These are phyloP conservation scores for Kwoniella botswanensis DNA, from an alignment of 768 basidiomycete species.

Conservation along the genomic window DNA sequence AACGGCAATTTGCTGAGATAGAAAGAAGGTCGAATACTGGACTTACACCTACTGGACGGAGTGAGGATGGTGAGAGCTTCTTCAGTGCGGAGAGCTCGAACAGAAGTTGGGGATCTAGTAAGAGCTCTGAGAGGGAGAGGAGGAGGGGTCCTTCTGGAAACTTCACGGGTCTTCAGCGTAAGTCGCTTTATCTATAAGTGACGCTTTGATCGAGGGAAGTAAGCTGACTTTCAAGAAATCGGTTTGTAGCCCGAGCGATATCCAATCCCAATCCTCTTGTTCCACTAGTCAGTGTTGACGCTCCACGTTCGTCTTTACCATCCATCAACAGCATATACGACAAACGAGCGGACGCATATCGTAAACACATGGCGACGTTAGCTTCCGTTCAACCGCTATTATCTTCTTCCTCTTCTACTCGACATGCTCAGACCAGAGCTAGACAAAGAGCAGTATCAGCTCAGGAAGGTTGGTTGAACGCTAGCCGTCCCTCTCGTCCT, in stretches of 20 bases:
- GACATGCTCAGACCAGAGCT: constrained; percentile 17
- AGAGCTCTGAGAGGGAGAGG: constrained; percentile 11
- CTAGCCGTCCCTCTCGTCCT: constrained; percentile 12
- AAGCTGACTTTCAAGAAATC: background rate
- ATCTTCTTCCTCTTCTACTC: constrained; percentile 14
- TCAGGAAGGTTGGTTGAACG: constrained; percentile 23
- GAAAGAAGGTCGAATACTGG: constrained; percentile 35
- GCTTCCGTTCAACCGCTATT: constrained; percentile 36
- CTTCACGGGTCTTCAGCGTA: background rate
- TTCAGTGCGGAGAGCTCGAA: constrained; percentile 25
- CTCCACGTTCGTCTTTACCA: constrained; percentile 47
- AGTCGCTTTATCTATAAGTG: too few relatives aligned
- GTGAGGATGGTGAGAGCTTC: constrained; percentile 27
- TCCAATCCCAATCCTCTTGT: constrained; percentile 14
- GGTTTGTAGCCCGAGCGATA: constrained; percentile 10
- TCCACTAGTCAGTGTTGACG: constrained; percentile 31
- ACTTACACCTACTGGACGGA: constrained; percentile 1
- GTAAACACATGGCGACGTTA: constrained; percentile 51
- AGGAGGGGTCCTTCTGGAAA: background rate
- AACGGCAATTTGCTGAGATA: constrained; percentile 61
- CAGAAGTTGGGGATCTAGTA: constrained; percentile 19
- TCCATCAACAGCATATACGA: constrained; percentile 57
- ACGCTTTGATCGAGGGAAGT: background rate
- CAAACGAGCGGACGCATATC: constrained; percentile 53
- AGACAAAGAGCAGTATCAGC: constrained; percentile 23